Evolutionary conservation across 805 yeast genomes (phyloP), one percentile per base, ranked within the genome.

Genomic region (Spathaspora sp.): DNA sequence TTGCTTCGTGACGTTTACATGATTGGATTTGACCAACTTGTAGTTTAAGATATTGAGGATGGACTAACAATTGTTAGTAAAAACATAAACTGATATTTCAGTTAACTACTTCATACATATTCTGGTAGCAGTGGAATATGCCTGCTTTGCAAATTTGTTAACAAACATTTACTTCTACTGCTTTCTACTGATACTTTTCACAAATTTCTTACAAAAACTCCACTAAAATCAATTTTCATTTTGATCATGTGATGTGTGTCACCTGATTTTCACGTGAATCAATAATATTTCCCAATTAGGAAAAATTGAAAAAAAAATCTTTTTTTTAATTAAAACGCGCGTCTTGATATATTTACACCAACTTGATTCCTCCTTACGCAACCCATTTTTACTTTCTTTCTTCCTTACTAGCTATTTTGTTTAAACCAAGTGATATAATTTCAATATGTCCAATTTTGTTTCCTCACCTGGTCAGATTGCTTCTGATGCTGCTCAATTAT

Each of bases 1-100:
- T 87, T 56, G 80, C 68, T 23, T 78, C 81, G 60, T 85, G 89
- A 17, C 56, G 60, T 31, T 62, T 60, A 47, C 83, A 76, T 14
- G 75, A 65, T 10, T 67, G 58, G 17, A 83, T 79, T 29, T 63
- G 59, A 0, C 87, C 90, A 7, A 81, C 78, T 59, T 72, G 70
- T 16, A 51, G 44, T 46, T 51, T 51, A 11, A 51, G 46, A 42
- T 32, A 46, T 14, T 42, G 44, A 42, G 44, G 44, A 18, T 42
- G 44, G 44, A 42, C 44, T 42, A 7, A 12, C 9, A 3, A 23
- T 17, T 10, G 16, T 35, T 35, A 35, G 40, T n/a, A 35, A 35
- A 14, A n/a, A n/a, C n/a, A 12, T 29, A 3, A 12, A 35, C 40
- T 35, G 2, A 17, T 35, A 8, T 16, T 4, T 3, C 3, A 35